Base-by-base conservation (phyloP, 495 filamentous ascomycete genomes). In the Lasiosphaeria hispida region DNA sequence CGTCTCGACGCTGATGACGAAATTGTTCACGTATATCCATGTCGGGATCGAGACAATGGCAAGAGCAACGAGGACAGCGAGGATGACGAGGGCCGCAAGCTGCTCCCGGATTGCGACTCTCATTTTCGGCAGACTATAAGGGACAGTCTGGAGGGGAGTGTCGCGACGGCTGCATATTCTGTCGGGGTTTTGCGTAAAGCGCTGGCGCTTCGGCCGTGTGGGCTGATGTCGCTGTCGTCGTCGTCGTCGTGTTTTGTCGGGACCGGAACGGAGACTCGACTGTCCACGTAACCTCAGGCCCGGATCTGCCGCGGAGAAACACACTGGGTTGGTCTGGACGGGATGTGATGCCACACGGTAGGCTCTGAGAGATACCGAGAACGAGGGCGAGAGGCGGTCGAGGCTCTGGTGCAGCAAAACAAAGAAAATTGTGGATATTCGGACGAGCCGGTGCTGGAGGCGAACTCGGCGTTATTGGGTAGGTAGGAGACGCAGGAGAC, bases 51-150 rank as follows among this genome's bases (percentile, higher is more conserved):
- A 70, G 48, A 80, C 63, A 48, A 79, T 68, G 36, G 82, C 82
- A 39, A 92, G 80, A 19, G 85, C 81, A 51, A 87, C 72, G 37
- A 91, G 75, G 11, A 88, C 83, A 34, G 86, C 83, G 49, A 90
- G 65, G 42, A 91, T 72, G 63, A 92, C 87, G 41, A 93, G 80
- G 69, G 86, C 78, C 57, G 80, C 89, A 52, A 95, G 77, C 80
- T 95, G 90, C 74, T 89, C 85, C 59, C 89, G 80, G 66, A 95
- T 95, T 18, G 88, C 85, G 70, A 94, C 84, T 66, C 90, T 81
- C 88, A 95, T 92, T 64, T 72, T 85, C 69, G 49, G 59, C 63
- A 53, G 67, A 68, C 72, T 75, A 70, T 65, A 63, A 65, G 40
- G 57, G 58, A 60, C 58, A 62, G 68, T 61, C 52, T 55, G 55